Conservation (phyloP, 2,329 filamentous ascomycete genomes). For the Microdochium bolleyi region DNA sequence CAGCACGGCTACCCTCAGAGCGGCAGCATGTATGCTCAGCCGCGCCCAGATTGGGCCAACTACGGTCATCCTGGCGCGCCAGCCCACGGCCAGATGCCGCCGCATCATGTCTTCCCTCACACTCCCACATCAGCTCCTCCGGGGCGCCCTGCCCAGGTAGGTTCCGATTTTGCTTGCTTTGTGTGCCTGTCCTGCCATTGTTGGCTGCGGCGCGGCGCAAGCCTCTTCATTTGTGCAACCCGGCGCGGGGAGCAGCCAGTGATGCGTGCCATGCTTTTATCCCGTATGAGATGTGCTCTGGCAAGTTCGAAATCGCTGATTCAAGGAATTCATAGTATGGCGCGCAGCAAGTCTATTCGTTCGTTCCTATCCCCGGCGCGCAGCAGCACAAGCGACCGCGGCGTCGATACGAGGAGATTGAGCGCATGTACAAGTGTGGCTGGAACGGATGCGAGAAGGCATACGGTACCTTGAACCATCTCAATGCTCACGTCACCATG, state of each 20-base stretch:
- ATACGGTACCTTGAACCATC: constrained; percentile 92
- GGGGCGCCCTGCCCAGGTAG: constrained; percentile 52
- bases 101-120: constrained; percentile 46
- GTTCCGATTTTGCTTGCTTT: constrained; percentile 17
- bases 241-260: too few species aligned
- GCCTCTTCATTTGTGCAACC: too few species aligned
- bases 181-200: constrained; percentile 20
- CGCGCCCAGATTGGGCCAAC: constrained; percentile 67
- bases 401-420: constrained; percentile 93
- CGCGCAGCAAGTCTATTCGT: constrained; percentile 79
- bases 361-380: constrained; percentile 92
- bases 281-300: not conserved
- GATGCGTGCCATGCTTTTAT: too few species aligned
- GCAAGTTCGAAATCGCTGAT: not conserved
- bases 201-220: too few species aligned
- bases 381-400: constrained; percentile 96
- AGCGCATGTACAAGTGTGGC: constrained; percentile 99
- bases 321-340: constrained; percentile 23
- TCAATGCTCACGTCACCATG: constrained; percentile 99
- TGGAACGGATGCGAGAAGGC: constrained; percentile 99
- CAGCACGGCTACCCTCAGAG: constrained; percentile 64
- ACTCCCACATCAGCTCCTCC: constrained; percentile 48
- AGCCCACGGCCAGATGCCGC: constrained; percentile 32
- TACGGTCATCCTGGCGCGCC: constrained; percentile 44
- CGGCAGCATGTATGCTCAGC: constrained; percentile 57